phyloP scores from a whole-genome alignment of 2,329 filamentous ascomycete species.

The Stenocarpella maydis region DNA sequence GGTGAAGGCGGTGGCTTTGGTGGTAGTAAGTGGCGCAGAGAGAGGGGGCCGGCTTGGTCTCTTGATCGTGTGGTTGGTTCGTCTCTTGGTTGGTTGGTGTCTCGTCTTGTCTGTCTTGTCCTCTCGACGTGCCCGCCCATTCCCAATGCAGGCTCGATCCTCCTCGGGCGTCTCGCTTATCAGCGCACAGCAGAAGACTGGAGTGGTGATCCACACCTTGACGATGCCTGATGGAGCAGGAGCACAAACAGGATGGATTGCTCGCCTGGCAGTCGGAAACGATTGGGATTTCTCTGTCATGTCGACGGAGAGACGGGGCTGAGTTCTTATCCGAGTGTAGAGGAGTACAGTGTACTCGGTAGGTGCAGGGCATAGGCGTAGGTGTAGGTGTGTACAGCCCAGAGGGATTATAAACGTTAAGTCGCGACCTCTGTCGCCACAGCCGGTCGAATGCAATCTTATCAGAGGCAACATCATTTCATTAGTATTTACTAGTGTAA shows the following conservation, averaged over 20 bases:
- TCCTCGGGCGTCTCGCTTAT: constrained; percentile 1
- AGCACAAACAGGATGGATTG: neutral
- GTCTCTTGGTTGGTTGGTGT: neutral
- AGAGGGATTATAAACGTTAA: no score
- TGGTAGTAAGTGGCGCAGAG: constrained; percentile 8
- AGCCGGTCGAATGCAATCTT: no score
- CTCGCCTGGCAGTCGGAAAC: neutral
- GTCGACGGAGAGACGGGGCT: neutral
- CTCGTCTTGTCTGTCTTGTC: neutral
- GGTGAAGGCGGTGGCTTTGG: neutral
- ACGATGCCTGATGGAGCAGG: constrained; percentile 4
- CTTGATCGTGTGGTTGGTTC: neutral
- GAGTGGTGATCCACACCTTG: constrained; percentile 5
- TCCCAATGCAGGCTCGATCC: constrained; percentile 6
- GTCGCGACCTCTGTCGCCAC: no score
- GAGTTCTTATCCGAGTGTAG: neutral
- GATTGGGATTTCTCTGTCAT: neutral
- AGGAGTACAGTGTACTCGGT: no score
- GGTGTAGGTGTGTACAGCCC: neutral
- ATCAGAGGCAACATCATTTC: no score
- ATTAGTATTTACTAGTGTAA: no score
- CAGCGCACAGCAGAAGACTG: neutral
- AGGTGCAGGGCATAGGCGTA: neutral
- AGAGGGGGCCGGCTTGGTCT: neutral
- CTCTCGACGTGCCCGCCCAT: neutral